A percentile compares a stretch with the other conserved stretches of the same genome.
These are phyloP conservation scores for Monascus ruber DNA, from an alignment of 2,329 filamentous ascomycete species.

Conservation along the genomic window DNA sequence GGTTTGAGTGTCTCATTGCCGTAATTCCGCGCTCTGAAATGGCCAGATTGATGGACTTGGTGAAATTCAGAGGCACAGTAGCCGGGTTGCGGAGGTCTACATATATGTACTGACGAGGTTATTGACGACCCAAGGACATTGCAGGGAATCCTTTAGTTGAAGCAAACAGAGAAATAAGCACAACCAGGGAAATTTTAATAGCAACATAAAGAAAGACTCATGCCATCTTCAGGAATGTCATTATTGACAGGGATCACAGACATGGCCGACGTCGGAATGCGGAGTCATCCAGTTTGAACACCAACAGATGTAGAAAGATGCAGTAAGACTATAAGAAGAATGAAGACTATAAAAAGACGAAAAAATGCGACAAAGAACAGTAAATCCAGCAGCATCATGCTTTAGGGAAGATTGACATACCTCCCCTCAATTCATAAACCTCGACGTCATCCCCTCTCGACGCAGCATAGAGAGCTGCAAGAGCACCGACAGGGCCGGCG, in stretches of 20 bases:
- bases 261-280: no score
- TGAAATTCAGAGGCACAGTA: constrained; percentile 83
- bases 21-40: constrained; percentile 89
- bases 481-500: constrained; percentile 82
- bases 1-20: constrained; percentile 62
- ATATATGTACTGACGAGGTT: neutral
- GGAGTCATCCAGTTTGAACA: no score
- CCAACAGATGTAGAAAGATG: no score
- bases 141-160: neutral
- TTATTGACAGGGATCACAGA: no score
- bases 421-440: constrained; percentile 83
- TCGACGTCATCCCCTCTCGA: constrained; percentile 80
- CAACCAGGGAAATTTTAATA: no score
- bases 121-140: constrained; percentile 4
- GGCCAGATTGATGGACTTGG: constrained; percentile 95
- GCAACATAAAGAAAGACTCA: no score
- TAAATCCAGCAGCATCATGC: no score
- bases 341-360: no score
- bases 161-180: no score
- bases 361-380: no score
- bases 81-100: constrained; percentile 75
- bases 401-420: constrained; percentile 41
- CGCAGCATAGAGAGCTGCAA: constrained; percentile 88
- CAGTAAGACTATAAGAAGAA: no score
- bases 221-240: no score